Evolutionary conservation across 78 protist genomes (phyloP).

Genomic region (Protostelium mycophagum): DNA sequence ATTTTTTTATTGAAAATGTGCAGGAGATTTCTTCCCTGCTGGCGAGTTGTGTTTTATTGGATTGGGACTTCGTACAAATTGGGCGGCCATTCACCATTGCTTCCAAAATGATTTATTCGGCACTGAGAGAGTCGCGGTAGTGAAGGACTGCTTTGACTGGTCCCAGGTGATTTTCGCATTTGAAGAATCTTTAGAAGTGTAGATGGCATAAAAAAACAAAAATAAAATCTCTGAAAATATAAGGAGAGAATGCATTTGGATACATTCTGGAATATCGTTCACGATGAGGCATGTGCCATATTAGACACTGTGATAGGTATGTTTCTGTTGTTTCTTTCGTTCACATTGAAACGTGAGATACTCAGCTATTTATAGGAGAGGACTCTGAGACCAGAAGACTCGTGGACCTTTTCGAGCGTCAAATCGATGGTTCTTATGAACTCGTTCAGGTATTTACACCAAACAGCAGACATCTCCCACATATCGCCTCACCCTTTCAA

Average conservation of each 20-base stretch:
- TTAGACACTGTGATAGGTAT: neutral
- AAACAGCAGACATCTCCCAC: too few relatives aligned
- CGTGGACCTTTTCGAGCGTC: slow-evolving; percentile 71
- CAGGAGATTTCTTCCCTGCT: slow-evolving; percentile 73
- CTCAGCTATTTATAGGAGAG: slow-evolving; percentile 61
- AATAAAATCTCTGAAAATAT: too few relatives aligned
- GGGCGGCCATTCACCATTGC: slow-evolving; percentile 62
- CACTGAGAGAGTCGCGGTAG: slow-evolving; percentile 75
- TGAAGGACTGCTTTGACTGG: slow-evolving; percentile 78
- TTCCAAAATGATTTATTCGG: slow-evolving; percentile 79
- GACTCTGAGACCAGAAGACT: slow-evolving; percentile 42
- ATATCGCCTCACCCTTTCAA: too few relatives aligned
- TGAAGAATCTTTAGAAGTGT: too few relatives aligned
- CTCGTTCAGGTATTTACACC: too few relatives aligned
- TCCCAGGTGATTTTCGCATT: too few relatives aligned
- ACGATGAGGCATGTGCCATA: slow-evolving; percentile 8
- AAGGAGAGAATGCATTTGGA: slow-evolving; percentile 93
- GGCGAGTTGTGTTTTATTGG: slow-evolving; percentile 83
- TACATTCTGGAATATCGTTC: slow-evolving; percentile 68
- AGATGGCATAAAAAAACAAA: too few relatives aligned
- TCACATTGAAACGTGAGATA: slow-evolving; percentile 4
- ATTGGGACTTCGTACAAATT: slow-evolving; percentile 78
- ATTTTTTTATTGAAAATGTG: neutral
- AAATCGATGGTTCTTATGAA: slow-evolving; percentile 29
- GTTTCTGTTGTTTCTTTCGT: too few relatives aligned